Evolutionary conservation across 257 asterid genomes (phyloP).

Genomic region (Salvia hispanica): DNA sequence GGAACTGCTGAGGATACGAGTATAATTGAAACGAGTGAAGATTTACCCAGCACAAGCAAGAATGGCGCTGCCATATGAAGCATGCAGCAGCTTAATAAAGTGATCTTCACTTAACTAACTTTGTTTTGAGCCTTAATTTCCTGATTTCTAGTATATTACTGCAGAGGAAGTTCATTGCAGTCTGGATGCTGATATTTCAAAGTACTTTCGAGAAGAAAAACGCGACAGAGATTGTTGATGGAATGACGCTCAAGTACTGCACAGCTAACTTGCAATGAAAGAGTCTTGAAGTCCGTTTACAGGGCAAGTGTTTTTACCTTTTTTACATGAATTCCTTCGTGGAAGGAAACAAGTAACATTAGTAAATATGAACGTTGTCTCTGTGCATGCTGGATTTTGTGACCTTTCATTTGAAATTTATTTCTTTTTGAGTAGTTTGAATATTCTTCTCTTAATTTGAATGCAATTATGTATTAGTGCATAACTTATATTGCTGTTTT

Average conservation of each 20-base stretch:
- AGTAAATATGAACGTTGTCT: background rate
- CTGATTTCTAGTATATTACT: slow-evolving; percentile 29
- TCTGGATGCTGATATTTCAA: background rate
- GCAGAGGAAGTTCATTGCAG: slow-evolving; percentile 26
- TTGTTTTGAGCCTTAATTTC: background rate
- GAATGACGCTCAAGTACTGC: slow-evolving; percentile 11
- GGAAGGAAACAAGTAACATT: slow-evolving; percentile 13
- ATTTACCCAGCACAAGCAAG: slow-evolving; percentile 28
- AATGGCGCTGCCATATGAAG: slow-evolving; percentile 30
- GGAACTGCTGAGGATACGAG: slow-evolving; percentile 30
- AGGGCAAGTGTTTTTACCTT: background rate
- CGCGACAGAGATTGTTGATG: slow-evolving; percentile 5
- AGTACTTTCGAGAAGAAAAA: background rate
- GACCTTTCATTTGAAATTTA: background rate
- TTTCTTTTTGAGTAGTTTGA: background rate
- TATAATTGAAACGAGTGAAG: slow-evolving; percentile 27
- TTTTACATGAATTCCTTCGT: background rate
- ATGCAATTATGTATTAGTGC: too few species aligned
- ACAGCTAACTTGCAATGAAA: slow-evolving; percentile 14
- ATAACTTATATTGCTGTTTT: too few species aligned
- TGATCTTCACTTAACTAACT: slow-evolving; percentile 5
- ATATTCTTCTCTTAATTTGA: too few species aligned
- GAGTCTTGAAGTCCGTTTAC: slow-evolving; percentile 12
- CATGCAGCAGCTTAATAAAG: slow-evolving; percentile 18
- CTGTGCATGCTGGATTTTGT: background rate